Base-by-base conservation (phyloP, 2,329 filamentous ascomycete genomes). In the Sporothrix inflata region DNA sequence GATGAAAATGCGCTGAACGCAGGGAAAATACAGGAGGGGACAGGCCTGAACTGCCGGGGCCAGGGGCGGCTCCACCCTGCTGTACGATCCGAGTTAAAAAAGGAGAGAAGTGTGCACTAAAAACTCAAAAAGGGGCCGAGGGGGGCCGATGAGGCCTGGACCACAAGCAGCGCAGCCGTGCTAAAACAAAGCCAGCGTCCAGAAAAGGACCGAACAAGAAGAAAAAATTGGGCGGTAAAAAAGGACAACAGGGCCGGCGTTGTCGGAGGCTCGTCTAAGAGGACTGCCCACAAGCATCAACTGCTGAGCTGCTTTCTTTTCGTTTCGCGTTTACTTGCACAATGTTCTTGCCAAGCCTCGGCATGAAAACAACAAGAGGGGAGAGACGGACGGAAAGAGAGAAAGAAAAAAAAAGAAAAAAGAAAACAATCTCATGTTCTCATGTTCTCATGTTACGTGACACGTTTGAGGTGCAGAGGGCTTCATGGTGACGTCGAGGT, bases 121-220 rank as follows among this genome's bases (percentile, higher is more conserved):
- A 27, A 38, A 21, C 16, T 19, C 30, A 60, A 34, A 60, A 60
- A 19, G 30, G 27, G 30, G 30, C 30, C 30, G 3, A 34, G n/a
- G 21, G n/a, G n/a, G n/a, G n/a, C n/a, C n/a, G n/a, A n/a, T n/a
- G n/a, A 61, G 55, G 34, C n/a, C 57, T 42, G 55, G 55, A 60
- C 30, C 30, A 14, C 34, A 8, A 19, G 53, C 12, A 34, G 27
- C 7, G 53, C 3, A 57, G 5, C 11, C 6, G 24, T 45, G 40
- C 9, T 45, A 45, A 45, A 30, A 19, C 12, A 24, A 53, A 11
- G 9, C 49, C n/a, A 53, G 30, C 30, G 30, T 3, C 30, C 6
- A 55, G 24, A 30, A 61, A 61, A 61, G 57, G 57, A 61, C 57
- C 57, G 57, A 61, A 16, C 6, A 45, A 34, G 30, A 34, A 34